These are phyloP conservation scores for Mesembryanthemum crystallinum DNA, from an alignment of 148 eudicot genomes.

Conservation along the genomic window DNA sequence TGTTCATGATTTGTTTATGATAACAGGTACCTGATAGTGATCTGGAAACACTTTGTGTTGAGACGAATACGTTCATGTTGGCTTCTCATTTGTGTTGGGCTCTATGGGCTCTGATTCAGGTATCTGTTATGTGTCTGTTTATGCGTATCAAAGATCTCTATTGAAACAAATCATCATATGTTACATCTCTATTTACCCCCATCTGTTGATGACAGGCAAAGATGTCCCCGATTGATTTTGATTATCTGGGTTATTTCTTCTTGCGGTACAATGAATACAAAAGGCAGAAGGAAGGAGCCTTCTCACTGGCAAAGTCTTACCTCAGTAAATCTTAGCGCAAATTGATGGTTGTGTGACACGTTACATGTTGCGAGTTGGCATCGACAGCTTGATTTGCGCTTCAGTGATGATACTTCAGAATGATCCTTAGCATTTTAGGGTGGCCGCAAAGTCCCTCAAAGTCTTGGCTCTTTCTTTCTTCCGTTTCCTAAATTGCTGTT, in stretches of 20 bases:
- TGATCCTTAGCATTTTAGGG: neutral
- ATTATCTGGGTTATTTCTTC: constrained; percentile 80
- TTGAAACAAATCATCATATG: neutral
- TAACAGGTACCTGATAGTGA: constrained; percentile 63
- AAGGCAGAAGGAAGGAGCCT: constrained; percentile 55
- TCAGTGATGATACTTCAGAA: neutral
- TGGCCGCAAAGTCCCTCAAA: neutral
- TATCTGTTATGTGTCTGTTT: constrained; percentile 18
- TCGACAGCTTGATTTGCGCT: neutral
- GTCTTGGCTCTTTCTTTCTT: neutral
- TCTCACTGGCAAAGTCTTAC: constrained; percentile 51
- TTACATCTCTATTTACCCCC: neutral
- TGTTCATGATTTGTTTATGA: constrained; percentile 3
- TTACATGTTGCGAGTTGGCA: constrained; percentile 3
- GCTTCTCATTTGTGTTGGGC: constrained; percentile 97
- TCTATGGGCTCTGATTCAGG: constrained; percentile 98
- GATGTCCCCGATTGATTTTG: constrained; percentile 89
- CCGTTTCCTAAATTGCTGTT: neutral
- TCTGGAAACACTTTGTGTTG: constrained; percentile 76
- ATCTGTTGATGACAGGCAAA: constrained; percentile 57
- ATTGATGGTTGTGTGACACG: neutral
- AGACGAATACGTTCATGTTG: constrained; percentile 72
- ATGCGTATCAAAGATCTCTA: neutral
- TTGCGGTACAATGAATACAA: constrained; percentile 78
- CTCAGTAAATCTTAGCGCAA: constrained; percentile 7